These are phyloP conservation scores for Raffaelea albimanens DNA, from an alignment of 2,329 filamentous ascomycete species.

Conservation along the genomic window DNA sequence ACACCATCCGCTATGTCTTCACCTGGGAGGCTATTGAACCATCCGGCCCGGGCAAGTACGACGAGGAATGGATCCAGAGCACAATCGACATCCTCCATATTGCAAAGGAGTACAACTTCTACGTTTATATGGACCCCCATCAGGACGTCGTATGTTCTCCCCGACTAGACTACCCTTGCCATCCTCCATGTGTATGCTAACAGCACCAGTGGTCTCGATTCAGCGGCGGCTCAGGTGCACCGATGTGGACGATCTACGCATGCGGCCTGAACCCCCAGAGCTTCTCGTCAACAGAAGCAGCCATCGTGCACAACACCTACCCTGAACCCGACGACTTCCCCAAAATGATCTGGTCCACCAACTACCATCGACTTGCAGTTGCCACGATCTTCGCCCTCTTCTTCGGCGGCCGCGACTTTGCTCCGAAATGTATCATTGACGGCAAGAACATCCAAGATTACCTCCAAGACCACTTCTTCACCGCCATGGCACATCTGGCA, in stretches of 20 bases:
- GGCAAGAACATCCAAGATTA: slow-evolving; percentile 93
- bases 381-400: slow-evolving; percentile 93
- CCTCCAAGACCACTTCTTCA: slow-evolving; percentile 76
- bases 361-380: slow-evolving; percentile 79
- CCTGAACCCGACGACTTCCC: slow-evolving; percentile 77
- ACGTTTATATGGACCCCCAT: slow-evolving; percentile 97
- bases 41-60: slow-evolving; percentile 80
- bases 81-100: slow-evolving; percentile 77
- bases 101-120: slow-evolving; percentile 86
- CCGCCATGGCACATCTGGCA: slow-evolving; percentile 72
- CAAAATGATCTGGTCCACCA: slow-evolving; percentile 99
- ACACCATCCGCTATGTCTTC: slow-evolving; percentile 92
- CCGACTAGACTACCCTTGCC: not conserved
- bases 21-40: slow-evolving; percentile 99
- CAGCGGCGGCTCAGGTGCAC: slow-evolving; percentile 87
- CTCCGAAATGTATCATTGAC: slow-evolving; percentile 91
- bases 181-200: slow-evolving; percentile 1
- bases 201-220: slow-evolving; percentile 73
- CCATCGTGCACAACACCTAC: slow-evolving; percentile 91
- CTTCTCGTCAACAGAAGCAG: slow-evolving; percentile 80
- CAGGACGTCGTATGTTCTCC: slow-evolving; percentile 90
- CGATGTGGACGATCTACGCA: slow-evolving; percentile 96
- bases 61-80: slow-evolving; percentile 86
- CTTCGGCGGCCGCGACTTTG: slow-evolving; percentile 83
- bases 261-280: slow-evolving; percentile 79